Evolutionary conservation across 2,329 filamentous ascomycete species (phyloP).

Genomic region (Ilyonectria destructans): DNA sequence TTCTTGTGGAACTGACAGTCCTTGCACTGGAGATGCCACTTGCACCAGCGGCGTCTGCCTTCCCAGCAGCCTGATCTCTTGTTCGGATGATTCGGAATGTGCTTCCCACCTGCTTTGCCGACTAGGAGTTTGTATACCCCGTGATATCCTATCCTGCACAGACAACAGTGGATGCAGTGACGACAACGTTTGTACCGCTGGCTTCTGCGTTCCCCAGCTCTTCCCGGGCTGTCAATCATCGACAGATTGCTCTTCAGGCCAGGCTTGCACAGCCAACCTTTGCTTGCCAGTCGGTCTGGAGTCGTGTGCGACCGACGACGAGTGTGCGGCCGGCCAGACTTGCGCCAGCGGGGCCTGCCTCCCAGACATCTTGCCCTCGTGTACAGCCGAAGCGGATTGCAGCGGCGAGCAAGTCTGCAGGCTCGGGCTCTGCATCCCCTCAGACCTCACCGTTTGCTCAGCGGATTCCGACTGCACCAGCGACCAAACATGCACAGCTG

Average conservation of each 20-base stretch:
- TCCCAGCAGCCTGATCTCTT: slow-evolving; percentile 11
- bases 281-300: slow-evolving; percentile 22
- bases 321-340: slow-evolving; percentile 6
- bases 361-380: slow-evolving; percentile 5
- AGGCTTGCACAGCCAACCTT: slow-evolving; percentile 14
- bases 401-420: slow-evolving; percentile 14
- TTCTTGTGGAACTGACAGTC: slow-evolving; percentile 7
- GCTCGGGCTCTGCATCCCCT: slow-evolving; percentile 16
- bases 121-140: slow-evolving; percentile 19
- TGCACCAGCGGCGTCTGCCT: slow-evolving; percentile 16
- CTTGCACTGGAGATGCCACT: not conserved
- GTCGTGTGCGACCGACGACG: not conserved
- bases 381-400: slow-evolving; percentile 9
- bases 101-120: slow-evolving; percentile 11
- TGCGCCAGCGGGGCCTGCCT: slow-evolving; percentile 21
- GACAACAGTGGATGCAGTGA: not conserved
- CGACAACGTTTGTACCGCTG: not conserved
- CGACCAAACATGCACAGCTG: slow-evolving; percentile 10
- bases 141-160: slow-evolving; percentile 1
- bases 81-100: slow-evolving; percentile 5
- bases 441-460: not conserved
- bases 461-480: slow-evolving; percentile 3
- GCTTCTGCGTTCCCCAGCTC: slow-evolving; percentile 17
- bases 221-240: slow-evolving; percentile 9
- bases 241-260: slow-evolving; percentile 8